Evolutionary conservation across 2,329 filamentous ascomycete species (phyloP).

Genomic region (Magnaporthales sp.): DNA sequence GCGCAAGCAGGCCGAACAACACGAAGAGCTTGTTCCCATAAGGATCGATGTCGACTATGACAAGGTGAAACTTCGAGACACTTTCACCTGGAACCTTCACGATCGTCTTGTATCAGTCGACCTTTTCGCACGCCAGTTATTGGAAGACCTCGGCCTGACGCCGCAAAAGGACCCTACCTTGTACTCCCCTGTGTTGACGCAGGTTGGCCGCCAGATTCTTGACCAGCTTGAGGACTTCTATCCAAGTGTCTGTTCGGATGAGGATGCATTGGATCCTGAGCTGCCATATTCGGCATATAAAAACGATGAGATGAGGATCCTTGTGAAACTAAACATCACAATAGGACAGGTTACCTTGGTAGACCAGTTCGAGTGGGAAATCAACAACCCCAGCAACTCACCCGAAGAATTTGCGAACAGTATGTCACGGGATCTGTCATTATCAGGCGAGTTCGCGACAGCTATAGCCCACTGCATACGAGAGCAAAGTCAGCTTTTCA

Average conservation of each 20-base stretch:
- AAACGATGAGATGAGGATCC: constrained; percentile 96
- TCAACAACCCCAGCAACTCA: constrained; percentile 89
- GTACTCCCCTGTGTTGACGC: constrained; percentile 43
- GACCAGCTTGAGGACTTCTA: constrained; percentile 93
- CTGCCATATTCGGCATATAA: constrained; percentile 91
- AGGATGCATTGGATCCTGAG: constrained; percentile 83
- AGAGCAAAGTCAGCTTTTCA: constrained; percentile 91
- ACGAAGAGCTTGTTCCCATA: constrained; percentile 86
- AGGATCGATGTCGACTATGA: constrained; percentile 92
- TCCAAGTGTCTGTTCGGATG: constrained; percentile 81
- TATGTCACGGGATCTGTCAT: constrained; percentile 82
- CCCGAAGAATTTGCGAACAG: constrained; percentile 87
- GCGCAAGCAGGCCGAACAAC: constrained; percentile 76
- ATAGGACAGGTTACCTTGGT: constrained; percentile 90
- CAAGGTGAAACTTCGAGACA: constrained; percentile 90
- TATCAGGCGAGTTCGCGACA: constrained; percentile 92
- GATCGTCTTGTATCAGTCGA: constrained; percentile 75
- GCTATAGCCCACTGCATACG: constrained; percentile 97
- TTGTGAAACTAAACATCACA: constrained; percentile 95
- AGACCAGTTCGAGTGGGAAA: constrained; percentile 98
- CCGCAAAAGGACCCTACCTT: constrained; percentile 51
- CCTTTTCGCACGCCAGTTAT: constrained; percentile 77
- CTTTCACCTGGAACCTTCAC: constrained; percentile 97
- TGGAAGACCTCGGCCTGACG: constrained; percentile 83
- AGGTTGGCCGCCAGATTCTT: constrained; percentile 60